Evolutionary conservation across 306 rosid species (phyloP).

Genomic region (Glycine soja): DNA sequence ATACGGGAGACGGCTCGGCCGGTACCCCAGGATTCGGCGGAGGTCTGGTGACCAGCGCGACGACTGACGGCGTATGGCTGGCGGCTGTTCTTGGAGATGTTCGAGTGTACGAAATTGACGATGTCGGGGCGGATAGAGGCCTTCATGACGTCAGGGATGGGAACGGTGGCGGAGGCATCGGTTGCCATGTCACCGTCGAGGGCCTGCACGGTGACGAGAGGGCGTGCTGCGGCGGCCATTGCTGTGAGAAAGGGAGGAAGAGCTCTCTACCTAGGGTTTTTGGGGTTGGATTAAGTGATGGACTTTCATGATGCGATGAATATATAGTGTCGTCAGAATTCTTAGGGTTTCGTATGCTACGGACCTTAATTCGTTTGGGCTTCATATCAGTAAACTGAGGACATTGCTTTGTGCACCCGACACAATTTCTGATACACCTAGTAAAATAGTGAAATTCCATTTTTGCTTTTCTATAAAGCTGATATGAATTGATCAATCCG

Average conservation of each 20-base stretch:
- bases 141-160: constrained; percentile 78
- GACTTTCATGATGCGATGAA: not conserved
- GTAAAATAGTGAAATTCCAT: too few species aligned
- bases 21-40: constrained; percentile 94
- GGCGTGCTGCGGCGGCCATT: constrained; percentile 86
- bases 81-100: constrained; percentile 73
- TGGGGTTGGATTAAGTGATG: not conserved
- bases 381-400: too few species aligned
- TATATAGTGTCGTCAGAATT: not conserved
- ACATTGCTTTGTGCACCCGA: too few species aligned
- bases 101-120: constrained; percentile 73
- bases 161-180: constrained; percentile 54
- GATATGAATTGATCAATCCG: too few species aligned
- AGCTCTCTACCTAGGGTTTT: constrained; percentile 49
- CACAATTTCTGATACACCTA: too few species aligned
- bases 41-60: constrained; percentile 86
- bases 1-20: constrained; percentile 95
- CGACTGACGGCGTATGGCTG: constrained; percentile 84
- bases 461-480: too few species aligned
- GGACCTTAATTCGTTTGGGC: not conserved
- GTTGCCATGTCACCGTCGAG: constrained; percentile 84
- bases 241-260: not conserved
- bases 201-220: constrained; percentile 75
- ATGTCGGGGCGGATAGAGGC: constrained; percentile 81
- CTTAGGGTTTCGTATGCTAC: constrained; percentile 25